Evolutionary conservation across 1,284 basidiomycete species (phyloP).

Genomic region (Puccinia triticina): DNA sequence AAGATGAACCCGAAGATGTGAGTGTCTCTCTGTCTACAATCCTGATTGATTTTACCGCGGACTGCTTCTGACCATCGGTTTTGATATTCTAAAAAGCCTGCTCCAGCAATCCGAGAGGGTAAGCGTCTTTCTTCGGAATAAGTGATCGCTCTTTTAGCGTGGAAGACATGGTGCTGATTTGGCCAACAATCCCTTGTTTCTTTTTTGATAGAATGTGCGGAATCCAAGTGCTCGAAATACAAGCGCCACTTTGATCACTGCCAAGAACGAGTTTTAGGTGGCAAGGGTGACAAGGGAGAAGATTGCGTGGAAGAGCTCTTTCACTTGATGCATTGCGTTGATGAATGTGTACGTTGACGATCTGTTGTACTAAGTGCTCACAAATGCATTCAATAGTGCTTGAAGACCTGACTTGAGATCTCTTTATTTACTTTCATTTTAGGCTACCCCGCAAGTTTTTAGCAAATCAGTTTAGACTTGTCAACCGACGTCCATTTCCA

Average conservation of each 20-base stretch:
- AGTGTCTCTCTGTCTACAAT: background rate
- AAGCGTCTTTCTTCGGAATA: background rate
- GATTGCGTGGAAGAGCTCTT: conserved; percentile 52
- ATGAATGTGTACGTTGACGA: conserved; percentile 46
- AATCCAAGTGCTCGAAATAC: conserved; percentile 51
- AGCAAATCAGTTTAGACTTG: conserved; percentile 31
- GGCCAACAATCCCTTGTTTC: background rate
- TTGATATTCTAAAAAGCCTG: conserved; percentile 16
- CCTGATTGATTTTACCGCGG: background rate
- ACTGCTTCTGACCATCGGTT: background rate
- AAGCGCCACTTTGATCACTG: conserved; percentile 52
- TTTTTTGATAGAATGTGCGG: conserved; percentile 31
- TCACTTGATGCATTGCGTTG: conserved; percentile 52
- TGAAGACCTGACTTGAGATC: background rate
- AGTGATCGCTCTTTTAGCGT: background rate
- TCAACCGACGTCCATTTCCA: background rate
- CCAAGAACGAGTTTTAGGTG: conserved; percentile 44
- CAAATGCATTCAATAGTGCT: too few relatives aligned
- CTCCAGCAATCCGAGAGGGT: conserved; percentile 48
- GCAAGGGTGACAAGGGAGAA: conserved; percentile 48
- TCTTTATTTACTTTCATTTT: background rate
- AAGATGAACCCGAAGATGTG: conserved; percentile 49
- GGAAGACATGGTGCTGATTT: background rate
- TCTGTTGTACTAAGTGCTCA: background rate
- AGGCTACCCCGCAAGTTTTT: conserved; percentile 46